Conservation (phyloP, 140 eudicot species). For the Anethum foeniculum region DNA sequence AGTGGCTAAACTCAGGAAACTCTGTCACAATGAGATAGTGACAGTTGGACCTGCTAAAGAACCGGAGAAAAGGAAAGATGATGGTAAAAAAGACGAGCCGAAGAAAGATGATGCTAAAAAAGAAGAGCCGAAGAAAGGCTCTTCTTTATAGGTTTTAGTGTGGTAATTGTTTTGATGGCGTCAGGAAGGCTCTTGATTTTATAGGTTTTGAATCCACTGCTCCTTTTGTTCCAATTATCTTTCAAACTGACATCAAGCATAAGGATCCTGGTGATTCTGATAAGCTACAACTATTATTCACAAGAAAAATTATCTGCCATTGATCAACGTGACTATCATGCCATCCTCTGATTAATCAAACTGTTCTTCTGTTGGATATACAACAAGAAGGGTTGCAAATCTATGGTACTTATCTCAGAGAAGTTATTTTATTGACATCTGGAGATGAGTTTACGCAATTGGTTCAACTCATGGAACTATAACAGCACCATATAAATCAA, state of each 20-base stretch:
- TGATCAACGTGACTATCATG: slow-evolving; percentile 46
- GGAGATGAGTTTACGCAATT: slow-evolving; percentile 53
- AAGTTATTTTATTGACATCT: slow-evolving; percentile 53
- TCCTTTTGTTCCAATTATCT: slow-evolving; percentile 33
- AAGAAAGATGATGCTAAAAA: slow-evolving; percentile 44
- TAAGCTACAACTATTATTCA: slow-evolving; percentile 44
- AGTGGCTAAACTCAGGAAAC: slow-evolving; percentile 60
- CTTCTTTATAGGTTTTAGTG: no score
- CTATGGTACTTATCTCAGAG: slow-evolving; percentile 53
- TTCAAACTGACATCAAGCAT: slow-evolving; percentile 44
- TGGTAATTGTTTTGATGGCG: slow-evolving; percentile 53
- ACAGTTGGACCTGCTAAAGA: slow-evolving; percentile 89
- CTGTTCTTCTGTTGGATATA: slow-evolving; percentile 47
- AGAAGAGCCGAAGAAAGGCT: slow-evolving; percentile 10
- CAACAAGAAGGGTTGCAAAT: slow-evolving; percentile 77
- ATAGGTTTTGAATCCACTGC: slow-evolving; percentile 62
- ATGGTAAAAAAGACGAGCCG: slow-evolving; percentile 38
- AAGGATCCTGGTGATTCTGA: slow-evolving; percentile 32
- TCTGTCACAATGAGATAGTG: slow-evolving; percentile 53
- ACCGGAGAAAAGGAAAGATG: slow-evolving; percentile 57
- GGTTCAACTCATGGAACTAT: slow-evolving; percentile 44
- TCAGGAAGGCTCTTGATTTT: slow-evolving; percentile 33
- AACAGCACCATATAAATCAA: slow-evolving; percentile 4
- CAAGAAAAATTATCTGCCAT: slow-evolving; percentile 30
- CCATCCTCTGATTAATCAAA: slow-evolving; percentile 46